Base-by-base conservation (phyloP, 768 basidiomycete genomes). In the Daedaleopsis nitida region DNA sequence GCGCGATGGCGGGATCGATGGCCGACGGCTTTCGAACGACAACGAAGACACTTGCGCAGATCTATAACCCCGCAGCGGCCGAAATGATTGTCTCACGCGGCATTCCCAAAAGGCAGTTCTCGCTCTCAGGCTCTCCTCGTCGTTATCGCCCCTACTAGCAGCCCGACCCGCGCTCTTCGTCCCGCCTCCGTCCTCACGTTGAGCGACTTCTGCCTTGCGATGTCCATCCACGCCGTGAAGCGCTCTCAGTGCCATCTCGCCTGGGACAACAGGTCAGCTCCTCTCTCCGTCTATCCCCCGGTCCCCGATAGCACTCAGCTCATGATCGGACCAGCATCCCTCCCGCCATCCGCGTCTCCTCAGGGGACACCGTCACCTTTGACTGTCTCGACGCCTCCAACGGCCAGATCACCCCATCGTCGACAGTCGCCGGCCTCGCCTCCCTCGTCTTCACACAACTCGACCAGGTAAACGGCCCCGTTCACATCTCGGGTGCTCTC, bases 311-410 rank as follows among this genome's bases (percentile, higher is more conserved):
- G 16, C 37, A 44, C n/a, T 21, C 38, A 49, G n/a, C 21, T 51
- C 21, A 21, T 42, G 12, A 12, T 27, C 5, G 13, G 17, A 9
- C 0, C 49, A 86, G 85, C 62, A 83, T 87, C 44, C 75, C 78
- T 14, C 86, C 86, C 0, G 77, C 77, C 17, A 63, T 84, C 34
- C 78, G 68, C 14, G 68, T 87, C 51, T 60, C 77, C 47, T 86
- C 85, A 1, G 86, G 85, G 16, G 81, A 83, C 3, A 80, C 76
- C 5, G 75, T 87, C 60, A 76, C 77, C 24, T 85, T 86, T 65
- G 83, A 85, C 66, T 87, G 85, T 62, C 76, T 85, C n/a, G 85
- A 87, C 67, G 85, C 80, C 2, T 85, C 85, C 24, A 86, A 86
- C 63, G 84, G 83, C 1, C 84, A 87, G 70, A 75, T 87, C 58